Evolutionary conservation across 139 green algal species (phyloP).

Genomic region (Chlamydomonas schloesseri): DNA sequence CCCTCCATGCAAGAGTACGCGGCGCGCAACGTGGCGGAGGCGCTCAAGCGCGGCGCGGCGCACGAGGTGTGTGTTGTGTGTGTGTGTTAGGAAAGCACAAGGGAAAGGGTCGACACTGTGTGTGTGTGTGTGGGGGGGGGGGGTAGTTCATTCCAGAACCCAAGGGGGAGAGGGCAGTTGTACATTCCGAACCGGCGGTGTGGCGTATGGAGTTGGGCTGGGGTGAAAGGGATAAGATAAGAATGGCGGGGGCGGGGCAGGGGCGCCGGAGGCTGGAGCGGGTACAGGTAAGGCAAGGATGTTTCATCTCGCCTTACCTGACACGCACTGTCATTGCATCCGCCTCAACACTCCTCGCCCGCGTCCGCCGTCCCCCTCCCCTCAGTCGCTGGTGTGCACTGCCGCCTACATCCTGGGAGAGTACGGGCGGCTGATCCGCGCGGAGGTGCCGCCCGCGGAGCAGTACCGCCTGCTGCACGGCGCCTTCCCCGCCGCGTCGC

Average conservation of each 20-base stretch:
- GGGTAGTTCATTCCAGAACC: too few relatives aligned
- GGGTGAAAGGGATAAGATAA: too few relatives aligned
- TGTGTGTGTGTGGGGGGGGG: too few relatives aligned
- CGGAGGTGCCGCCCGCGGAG: constrained; percentile 65
- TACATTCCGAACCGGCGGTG: too few relatives aligned
- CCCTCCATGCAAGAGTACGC: constrained; percentile 90
- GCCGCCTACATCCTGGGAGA: constrained; percentile 94
- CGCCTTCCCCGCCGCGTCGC: constrained; percentile 71
- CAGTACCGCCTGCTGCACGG: constrained; percentile 87
- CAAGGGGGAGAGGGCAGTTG: too few relatives aligned
- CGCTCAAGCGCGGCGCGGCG: constrained; percentile 72
- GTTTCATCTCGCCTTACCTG: too few relatives aligned
- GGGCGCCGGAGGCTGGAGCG: too few relatives aligned
- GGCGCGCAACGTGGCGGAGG: constrained; percentile 74
- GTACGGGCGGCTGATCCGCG: constrained; percentile 80
- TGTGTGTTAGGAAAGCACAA: not conserved
- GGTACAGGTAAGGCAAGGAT: too few relatives aligned
- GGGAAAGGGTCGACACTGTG: not conserved
- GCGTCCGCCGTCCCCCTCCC: not conserved
- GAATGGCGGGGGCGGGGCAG: too few relatives aligned
- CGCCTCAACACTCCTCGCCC: too few relatives aligned
- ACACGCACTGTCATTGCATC: too few relatives aligned
- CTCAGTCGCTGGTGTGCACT: constrained; percentile 75
- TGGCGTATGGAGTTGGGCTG: too few relatives aligned
- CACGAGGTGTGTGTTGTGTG: constrained; percentile 82